These are phyloP conservation scores for Alternaria rosae DNA, from an alignment of 2,329 filamentous ascomycete genomes.

Conservation along the genomic window DNA sequence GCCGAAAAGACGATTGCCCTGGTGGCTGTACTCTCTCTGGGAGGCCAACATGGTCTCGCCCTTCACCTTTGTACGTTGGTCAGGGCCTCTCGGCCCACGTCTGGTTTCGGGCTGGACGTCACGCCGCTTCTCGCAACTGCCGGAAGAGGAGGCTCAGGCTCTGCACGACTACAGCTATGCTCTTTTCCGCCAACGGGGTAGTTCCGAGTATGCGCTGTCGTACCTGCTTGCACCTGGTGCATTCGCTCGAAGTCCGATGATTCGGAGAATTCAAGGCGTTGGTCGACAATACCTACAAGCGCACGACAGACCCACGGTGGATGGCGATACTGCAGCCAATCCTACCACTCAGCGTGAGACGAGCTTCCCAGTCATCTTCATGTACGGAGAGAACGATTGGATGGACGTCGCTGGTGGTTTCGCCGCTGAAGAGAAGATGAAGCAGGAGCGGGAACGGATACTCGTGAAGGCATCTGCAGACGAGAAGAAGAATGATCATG, in stretches of 20 bases:
- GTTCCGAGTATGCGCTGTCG: constrained; percentile 89
- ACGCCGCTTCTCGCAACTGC: constrained; percentile 88
- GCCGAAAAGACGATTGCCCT: constrained; percentile 70
- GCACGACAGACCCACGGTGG: constrained; percentile 35
- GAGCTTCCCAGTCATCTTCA: constrained; percentile 84
- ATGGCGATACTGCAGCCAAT: constrained; percentile 26
- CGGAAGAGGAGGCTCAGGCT: constrained; percentile 77
- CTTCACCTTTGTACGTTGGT: constrained; percentile 87
- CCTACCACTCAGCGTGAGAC: constrained; percentile 57
- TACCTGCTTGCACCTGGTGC: constrained; percentile 95
- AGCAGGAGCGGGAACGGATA: constrained; percentile 67
- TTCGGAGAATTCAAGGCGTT: constrained; percentile 84
- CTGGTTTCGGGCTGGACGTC: constrained; percentile 96
- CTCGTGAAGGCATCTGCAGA: constrained; percentile 70
- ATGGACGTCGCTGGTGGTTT: constrained; percentile 93
- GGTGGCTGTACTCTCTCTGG: constrained; percentile 94
- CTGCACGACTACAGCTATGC: constrained; percentile 95
- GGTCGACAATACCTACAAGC: constrained; percentile 70
- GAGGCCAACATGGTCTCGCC: constrained; percentile 90
- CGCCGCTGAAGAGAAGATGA: constrained; percentile 80
- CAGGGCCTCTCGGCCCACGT: constrained; percentile 87
- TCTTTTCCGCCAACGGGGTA: constrained; percentile 89
- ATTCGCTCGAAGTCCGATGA: constrained; percentile 85
- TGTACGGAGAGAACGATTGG: constrained; percentile 99
- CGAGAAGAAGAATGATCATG: constrained; percentile 75